Conservation (phyloP, 208 protist genomes). For the Kentomonas sorsogonicus region DNA sequence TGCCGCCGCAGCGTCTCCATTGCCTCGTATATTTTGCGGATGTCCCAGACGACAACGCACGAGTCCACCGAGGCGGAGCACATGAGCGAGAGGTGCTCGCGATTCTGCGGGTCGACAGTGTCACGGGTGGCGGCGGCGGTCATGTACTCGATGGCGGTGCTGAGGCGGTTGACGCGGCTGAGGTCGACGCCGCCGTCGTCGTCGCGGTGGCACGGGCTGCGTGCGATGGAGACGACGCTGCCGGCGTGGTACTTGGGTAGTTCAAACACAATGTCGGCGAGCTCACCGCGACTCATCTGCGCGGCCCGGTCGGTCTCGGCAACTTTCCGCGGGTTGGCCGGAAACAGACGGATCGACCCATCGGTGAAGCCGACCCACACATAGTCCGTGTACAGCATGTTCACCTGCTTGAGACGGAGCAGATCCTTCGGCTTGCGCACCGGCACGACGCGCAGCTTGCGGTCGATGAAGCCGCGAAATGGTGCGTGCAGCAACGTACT, state of each 20-base stretch:
- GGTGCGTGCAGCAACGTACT: constrained; percentile 71
- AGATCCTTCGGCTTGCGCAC: constrained; percentile 55
- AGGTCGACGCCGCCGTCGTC: constrained; percentile 29
- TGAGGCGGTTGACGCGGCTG: constrained; percentile 44
- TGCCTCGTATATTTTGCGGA: constrained; percentile 68
- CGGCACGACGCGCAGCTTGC: constrained; percentile 51
- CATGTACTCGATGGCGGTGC: constrained; percentile 40
- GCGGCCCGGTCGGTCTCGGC: constrained; percentile 44
- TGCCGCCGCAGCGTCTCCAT: constrained; percentile 45
- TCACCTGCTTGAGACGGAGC: constrained; percentile 40
- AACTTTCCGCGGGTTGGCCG: constrained; percentile 41
- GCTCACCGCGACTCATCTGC: constrained; percentile 37
- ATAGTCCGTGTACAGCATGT: constrained; percentile 78
- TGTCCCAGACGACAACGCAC: constrained; percentile 78
- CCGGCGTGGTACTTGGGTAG: constrained; percentile 75
- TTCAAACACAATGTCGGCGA: constrained; percentile 77
- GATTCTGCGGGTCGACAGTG: constrained; percentile 11
- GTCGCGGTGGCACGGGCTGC: constrained; percentile 68
- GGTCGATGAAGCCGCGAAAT: constrained; percentile 72
- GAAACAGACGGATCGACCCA: constrained; percentile 74
- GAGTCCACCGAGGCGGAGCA: constrained; percentile 82
- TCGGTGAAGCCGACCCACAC: constrained; percentile 86
- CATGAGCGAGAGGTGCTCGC: constrained; percentile 75
- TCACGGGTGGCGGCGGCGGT: constrained; percentile 14
- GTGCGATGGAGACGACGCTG: constrained; percentile 58